Conservation (phyloP, 2,329 filamentous ascomycete species). For the Pseudocercospora eumusae region DNA sequence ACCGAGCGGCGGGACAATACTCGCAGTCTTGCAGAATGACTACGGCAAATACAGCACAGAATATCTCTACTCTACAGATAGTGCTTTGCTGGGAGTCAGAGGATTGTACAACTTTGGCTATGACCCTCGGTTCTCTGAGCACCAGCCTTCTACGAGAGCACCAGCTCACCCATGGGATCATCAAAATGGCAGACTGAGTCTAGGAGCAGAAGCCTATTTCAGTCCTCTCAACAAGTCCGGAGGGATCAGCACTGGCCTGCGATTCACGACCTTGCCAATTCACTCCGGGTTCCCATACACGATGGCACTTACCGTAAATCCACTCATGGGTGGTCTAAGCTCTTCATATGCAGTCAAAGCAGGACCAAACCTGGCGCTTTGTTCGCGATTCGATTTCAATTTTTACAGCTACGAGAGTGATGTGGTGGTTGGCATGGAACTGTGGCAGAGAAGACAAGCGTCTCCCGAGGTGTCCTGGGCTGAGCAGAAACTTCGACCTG, state of each 20-base stretch:
- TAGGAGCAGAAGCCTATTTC: slow-evolving; percentile 93
- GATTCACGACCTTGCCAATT: slow-evolving; percentile 82
- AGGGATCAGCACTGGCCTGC: slow-evolving; percentile 81
- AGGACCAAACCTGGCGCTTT: slow-evolving; percentile 77
- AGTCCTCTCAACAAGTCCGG: slow-evolving; percentile 91
- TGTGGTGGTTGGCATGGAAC: slow-evolving; percentile 85
- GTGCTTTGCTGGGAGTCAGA: slow-evolving; percentile 79
- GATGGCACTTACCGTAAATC: slow-evolving; percentile 89
- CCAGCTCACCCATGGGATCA: slow-evolving; percentile 52
- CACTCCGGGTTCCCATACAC: slow-evolving; percentile 87
- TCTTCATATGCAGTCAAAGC: slow-evolving; percentile 91
- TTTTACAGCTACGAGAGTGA: slow-evolving; percentile 98
- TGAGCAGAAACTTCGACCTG: slow-evolving; percentile 46
- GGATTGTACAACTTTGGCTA: slow-evolving; percentile 94
- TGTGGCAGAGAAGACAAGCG: slow-evolving; percentile 64
- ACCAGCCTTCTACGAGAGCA: slow-evolving; percentile 25
- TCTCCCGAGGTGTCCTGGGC: slow-evolving; percentile 48
- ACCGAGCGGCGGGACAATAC: slow-evolving; percentile 72
- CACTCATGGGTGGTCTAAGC: slow-evolving; percentile 88
- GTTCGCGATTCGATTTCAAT: slow-evolving; percentile 93
- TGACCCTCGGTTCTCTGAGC: slow-evolving; percentile 54
- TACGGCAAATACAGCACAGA: slow-evolving; percentile 85
- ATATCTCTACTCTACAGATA: slow-evolving; percentile 89
- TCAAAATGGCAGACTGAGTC: slow-evolving; percentile 80
- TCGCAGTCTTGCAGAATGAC: slow-evolving; percentile 77